phyloP scores from a whole-genome alignment of 768 basidiomycete genomes.

The Gloeopeniophorella convolvens region DNA sequence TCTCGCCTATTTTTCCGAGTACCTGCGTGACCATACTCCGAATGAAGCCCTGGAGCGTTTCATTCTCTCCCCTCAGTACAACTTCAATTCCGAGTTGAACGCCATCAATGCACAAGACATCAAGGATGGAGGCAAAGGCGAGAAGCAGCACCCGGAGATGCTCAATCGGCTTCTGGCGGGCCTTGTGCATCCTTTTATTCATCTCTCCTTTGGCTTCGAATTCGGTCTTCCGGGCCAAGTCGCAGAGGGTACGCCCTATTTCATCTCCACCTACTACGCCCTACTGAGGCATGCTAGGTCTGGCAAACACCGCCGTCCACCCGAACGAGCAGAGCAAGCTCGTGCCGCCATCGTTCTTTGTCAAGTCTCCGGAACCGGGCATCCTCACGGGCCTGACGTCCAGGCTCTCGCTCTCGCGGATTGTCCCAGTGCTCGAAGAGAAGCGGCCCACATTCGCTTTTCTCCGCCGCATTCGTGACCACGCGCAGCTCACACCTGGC shows the following conservation, averaged over 20 bases:
- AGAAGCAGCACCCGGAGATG: slow-evolving; percentile 43
- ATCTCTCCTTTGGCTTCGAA: slow-evolving; percentile 56
- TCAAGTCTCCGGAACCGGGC: not conserved
- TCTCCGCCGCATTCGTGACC: slow-evolving; percentile 47
- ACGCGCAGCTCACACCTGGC: slow-evolving; percentile 29
- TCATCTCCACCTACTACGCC: not conserved
- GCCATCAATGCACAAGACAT: slow-evolving; percentile 19
- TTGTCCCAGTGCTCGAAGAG: slow-evolving; percentile 33
- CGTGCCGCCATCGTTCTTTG: slow-evolving; percentile 27
- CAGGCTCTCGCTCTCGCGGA: slow-evolving; percentile 11
- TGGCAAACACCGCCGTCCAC: slow-evolving; percentile 52
- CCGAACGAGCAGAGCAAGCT: slow-evolving; percentile 30
- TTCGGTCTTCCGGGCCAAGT: slow-evolving; percentile 53
- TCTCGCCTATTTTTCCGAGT: slow-evolving; percentile 44
- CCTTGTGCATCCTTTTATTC: slow-evolving; percentile 59
- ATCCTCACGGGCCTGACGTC: slow-evolving; percentile 25
- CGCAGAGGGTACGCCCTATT: slow-evolving; percentile 45
- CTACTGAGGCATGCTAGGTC: slow-evolving; percentile 32
- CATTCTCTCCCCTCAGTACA: slow-evolving; percentile 48
- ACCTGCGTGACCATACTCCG: slow-evolving; percentile 38
- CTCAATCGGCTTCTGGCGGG: slow-evolving; percentile 49
- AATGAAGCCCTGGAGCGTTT: slow-evolving; percentile 49
- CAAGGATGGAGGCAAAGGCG: slow-evolving; percentile 14
- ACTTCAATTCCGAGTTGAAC: slow-evolving; percentile 30
- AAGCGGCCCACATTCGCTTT: slow-evolving; percentile 34